Evolutionary conservation across 768 basidiomycete genomes (phyloP).

Genomic region (Mycena olivaceomarginata): DNA sequence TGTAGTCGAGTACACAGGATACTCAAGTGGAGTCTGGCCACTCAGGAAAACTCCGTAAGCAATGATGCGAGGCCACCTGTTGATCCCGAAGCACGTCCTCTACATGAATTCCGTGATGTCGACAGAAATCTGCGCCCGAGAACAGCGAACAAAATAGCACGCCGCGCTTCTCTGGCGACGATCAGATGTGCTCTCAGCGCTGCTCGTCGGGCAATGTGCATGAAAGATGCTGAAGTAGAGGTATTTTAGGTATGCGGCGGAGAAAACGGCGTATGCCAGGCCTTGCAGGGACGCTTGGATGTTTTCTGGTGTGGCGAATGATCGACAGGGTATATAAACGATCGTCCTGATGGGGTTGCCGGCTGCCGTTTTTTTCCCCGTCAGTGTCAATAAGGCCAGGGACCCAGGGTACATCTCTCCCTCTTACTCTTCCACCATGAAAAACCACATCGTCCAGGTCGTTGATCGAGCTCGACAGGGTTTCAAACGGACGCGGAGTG

Average conservation of each 20-base stretch:
- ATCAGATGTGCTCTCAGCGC: neutral
- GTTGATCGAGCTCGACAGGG: slow-evolving; percentile 44
- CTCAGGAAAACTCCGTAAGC: too few species aligned
- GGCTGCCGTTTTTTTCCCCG: too few species aligned
- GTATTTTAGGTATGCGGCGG: too few species aligned
- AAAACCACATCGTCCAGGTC: slow-evolving; percentile 43
- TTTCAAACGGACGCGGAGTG: slow-evolving; percentile 44
- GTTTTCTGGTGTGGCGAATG: neutral
- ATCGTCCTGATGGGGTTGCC: slow-evolving; percentile 3
- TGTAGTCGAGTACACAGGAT: too few species aligned
- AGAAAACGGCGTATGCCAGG: too few species aligned
- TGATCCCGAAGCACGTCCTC: too few species aligned
- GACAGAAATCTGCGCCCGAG: neutral
- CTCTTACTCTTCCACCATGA: slow-evolving; percentile 29
- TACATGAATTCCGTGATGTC: neutral
- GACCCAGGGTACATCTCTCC: neutral
- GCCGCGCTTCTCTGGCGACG: neutral
- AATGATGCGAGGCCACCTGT: too few species aligned
- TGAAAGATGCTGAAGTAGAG: too few species aligned
- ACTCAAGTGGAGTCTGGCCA: too few species aligned
- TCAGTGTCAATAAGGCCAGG: too few species aligned
- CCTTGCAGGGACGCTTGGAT: too few species aligned
- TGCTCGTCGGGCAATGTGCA: neutral
- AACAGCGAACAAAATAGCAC: slow-evolving; percentile 12
- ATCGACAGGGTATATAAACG: neutral